phyloP scores from a whole-genome alignment of 1,139 yeast species.

The Blastobotrys ciferrii region DNA sequence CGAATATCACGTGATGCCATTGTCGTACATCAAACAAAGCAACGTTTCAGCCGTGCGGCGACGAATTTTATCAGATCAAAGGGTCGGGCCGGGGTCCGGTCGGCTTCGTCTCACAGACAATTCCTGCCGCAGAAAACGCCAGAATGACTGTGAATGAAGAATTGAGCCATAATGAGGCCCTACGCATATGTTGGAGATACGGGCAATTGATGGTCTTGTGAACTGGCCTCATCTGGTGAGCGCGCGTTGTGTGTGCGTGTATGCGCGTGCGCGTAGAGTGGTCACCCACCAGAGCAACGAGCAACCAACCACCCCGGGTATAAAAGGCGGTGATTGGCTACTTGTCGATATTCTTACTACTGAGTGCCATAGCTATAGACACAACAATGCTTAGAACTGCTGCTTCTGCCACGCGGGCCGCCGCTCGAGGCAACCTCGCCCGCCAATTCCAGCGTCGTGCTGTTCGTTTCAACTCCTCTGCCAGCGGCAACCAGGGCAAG shows the following conservation, averaged over 20 bases:
- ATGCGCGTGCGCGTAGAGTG: background rate
- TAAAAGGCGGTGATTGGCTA: background rate
- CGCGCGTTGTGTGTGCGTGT: too few species aligned
- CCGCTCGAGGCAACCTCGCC: slow-evolving; percentile 2
- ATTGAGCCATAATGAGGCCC: background rate
- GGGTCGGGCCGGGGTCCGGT: too few species aligned
- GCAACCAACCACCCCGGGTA: background rate
- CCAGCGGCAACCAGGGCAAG: background rate
- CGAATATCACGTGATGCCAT: too few species aligned
- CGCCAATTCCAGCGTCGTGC: slow-evolving; percentile 8
- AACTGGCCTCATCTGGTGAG: too few species aligned
- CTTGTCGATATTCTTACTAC: background rate
- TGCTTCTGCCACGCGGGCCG: slow-evolving; percentile 6
- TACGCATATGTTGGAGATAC: background rate
- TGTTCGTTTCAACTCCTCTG: slow-evolving; percentile 10
- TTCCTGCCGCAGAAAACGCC: too few species aligned
- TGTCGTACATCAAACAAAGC: too few species aligned
- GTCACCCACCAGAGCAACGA: background rate
- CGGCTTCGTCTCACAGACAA: too few species aligned
- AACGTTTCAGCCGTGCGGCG: background rate
- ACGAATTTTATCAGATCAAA: too few species aligned
- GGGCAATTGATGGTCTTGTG: background rate
- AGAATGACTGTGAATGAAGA: background rate
- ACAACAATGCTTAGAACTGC: slow-evolving; percentile 12
- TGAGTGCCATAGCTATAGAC: background rate